These are phyloP conservation scores for Stevia rebaudiana DNA, from an alignment of 140 eudicot species.

Conservation along the genomic window DNA sequence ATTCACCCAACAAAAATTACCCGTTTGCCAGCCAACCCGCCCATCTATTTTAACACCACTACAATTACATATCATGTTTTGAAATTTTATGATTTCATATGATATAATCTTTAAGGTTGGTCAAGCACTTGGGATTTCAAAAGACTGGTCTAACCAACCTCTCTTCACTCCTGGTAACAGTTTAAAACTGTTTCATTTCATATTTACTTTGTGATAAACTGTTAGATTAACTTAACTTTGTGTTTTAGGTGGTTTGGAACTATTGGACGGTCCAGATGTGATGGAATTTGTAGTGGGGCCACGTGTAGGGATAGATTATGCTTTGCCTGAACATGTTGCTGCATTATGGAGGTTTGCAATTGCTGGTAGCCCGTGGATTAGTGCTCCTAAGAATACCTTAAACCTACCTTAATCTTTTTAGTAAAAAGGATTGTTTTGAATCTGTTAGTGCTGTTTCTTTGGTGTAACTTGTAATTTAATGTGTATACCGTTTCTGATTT, in stretches of 20 bases:
- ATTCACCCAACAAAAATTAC: background rate
- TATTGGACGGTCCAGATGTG: constrained; percentile 83
- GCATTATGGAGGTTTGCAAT: constrained; percentile 91
- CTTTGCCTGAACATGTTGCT: constrained; percentile 60
- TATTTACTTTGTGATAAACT: background rate
- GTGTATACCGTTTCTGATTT: background rate
- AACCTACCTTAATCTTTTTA: constrained; percentile 32
- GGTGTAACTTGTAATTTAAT: background rate
- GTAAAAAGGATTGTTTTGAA: background rate
- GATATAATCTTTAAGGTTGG: constrained; percentile 34
- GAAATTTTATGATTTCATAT: background rate
- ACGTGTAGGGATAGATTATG: constrained; percentile 90
- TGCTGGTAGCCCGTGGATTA: constrained; percentile 82
- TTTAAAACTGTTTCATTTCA: background rate
- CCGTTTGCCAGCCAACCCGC: background rate
- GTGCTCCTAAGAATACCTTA: constrained; percentile 90
- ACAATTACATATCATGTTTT: background rate
- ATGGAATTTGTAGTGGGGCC: constrained; percentile 68
- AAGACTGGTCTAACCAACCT: constrained; percentile 82
- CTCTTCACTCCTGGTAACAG: constrained; percentile 63
- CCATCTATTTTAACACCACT: background rate
- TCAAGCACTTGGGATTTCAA: constrained; percentile 79
- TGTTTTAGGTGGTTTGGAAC: constrained; percentile 74
- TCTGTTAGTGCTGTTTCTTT: background rate
- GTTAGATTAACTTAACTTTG: background rate